phyloP scores from a whole-genome alignment of 345 rosid species.

The Acer yangbiense region DNA sequence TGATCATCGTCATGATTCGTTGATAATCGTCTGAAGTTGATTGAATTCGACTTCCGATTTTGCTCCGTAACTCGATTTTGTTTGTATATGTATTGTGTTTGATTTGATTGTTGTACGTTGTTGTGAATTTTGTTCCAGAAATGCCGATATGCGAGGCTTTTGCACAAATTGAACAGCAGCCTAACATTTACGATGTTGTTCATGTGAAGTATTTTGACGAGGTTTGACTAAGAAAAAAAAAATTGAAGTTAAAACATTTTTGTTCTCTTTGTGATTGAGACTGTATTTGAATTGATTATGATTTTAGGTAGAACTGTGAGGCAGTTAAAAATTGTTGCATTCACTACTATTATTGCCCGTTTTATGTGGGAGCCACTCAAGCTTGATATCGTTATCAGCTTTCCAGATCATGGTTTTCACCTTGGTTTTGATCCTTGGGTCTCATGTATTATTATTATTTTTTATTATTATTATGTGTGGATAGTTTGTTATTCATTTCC shows the following conservation, averaged over 20 bases:
- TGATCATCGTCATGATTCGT: no score
- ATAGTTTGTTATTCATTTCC: not conserved
- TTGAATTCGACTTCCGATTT: no score
- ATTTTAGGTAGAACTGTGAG: not conserved
- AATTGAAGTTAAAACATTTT: no score
- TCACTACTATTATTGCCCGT: not conserved
- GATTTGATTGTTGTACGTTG: slow-evolving; percentile 10
- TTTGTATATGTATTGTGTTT: not conserved
- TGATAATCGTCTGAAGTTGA: not conserved
- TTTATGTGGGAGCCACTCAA: slow-evolving; percentile 78
- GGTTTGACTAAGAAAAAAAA: slow-evolving; percentile 41
- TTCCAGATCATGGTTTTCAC: slow-evolving; percentile 98
- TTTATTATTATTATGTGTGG: not conserved
- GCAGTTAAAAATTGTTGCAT: not conserved
- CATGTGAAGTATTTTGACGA: slow-evolving; percentile 90
- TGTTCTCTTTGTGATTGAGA: no score
- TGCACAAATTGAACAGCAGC: slow-evolving; percentile 89
- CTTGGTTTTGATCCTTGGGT: slow-evolving; percentile 92
- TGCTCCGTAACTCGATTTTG: not conserved
- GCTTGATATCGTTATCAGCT: slow-evolving; percentile 84
- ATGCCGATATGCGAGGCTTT: slow-evolving; percentile 96
- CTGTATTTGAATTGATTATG: not conserved
- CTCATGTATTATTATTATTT: slow-evolving; percentile 56
- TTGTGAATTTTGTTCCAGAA: slow-evolving; percentile 44
- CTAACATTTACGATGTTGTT: slow-evolving; percentile 91